These are phyloP conservation scores for Chrysoporthe deuterocubensis DNA, from an alignment of 2,329 filamentous ascomycete species.

Conservation along the genomic window DNA sequence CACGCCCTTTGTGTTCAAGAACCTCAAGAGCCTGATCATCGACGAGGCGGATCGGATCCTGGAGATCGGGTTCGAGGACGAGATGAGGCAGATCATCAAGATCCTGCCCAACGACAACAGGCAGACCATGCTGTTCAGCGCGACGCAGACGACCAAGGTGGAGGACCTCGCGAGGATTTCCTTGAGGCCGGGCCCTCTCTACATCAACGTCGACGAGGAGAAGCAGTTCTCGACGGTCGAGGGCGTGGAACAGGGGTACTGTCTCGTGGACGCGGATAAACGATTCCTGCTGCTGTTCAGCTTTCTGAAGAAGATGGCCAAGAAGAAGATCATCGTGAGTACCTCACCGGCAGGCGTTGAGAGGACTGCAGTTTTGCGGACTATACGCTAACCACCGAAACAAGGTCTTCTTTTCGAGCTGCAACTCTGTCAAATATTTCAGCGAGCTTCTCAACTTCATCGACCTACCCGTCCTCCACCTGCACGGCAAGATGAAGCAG, in stretches of 20 bases:
- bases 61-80: conserved; percentile 97
- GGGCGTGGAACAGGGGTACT: conserved; percentile 93
- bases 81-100: conserved; percentile 96
- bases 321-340: conserved; percentile 92
- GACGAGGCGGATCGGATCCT: conserved; percentile 97
- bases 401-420: conserved; percentile 85
- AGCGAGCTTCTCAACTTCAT: conserved; percentile 97
- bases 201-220: conserved; percentile 93
- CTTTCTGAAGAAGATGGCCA: conserved; percentile 87
- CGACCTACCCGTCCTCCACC: conserved; percentile 83
- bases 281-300: conserved; percentile 93
- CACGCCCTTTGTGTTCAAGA: conserved; percentile 91
- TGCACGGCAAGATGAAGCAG: conserved; percentile 97
- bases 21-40: conserved; percentile 88
- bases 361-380: background rate
- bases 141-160: conserved; percentile 97
- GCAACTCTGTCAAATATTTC: conserved; percentile 94
- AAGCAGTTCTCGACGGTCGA: conserved; percentile 92
- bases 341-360: background rate
- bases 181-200: conserved; percentile 84
- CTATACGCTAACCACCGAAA: background rate
- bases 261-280: conserved; percentile 90
- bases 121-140: conserved; percentile 98
- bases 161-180: conserved; percentile 96
- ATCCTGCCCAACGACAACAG: conserved; percentile 85